These are phyloP conservation scores for Pythium periplocum DNA, from an alignment of 352 stramenopile genomes.

Conservation along the genomic window DNA sequence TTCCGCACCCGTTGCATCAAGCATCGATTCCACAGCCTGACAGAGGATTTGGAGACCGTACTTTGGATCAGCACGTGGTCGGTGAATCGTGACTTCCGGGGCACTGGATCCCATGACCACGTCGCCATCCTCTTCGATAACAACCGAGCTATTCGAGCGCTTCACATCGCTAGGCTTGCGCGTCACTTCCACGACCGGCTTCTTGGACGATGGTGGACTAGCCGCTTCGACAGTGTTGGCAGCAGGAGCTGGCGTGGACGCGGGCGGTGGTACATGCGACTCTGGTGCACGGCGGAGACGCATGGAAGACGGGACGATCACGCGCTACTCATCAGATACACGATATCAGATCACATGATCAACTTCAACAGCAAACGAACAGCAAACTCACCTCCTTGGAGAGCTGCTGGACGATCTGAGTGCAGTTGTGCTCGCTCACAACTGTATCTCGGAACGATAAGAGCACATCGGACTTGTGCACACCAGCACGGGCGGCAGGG, in stretches of 20 bases:
- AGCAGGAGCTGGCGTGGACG: slow-evolving; percentile 3
- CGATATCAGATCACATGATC: not conserved
- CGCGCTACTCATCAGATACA: not conserved
- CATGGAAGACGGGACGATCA: slow-evolving; percentile 53
- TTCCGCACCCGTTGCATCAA: slow-evolving; percentile 58
- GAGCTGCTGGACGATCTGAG: slow-evolving; percentile 67
- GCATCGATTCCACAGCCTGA: slow-evolving; percentile 75
- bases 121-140: slow-evolving; percentile 47
- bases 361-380: not conserved
- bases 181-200: not conserved
- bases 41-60: slow-evolving; percentile 74
- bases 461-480: slow-evolving; percentile 84
- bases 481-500: slow-evolving; percentile 54
- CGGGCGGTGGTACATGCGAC: slow-evolving; percentile 17
- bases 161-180: slow-evolving; percentile 1
- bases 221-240: slow-evolving; percentile 9
- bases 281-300: slow-evolving; percentile 67
- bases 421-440: slow-evolving; percentile 74
- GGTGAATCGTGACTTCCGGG: slow-evolving; percentile 22
- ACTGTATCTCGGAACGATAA: slow-evolving; percentile 68
- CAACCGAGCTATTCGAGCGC: not conserved
- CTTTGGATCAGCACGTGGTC: slow-evolving; percentile 26
- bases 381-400: slow-evolving; percentile 59
- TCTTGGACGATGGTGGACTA: slow-evolving; percentile 9
- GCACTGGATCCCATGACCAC: slow-evolving; percentile 46